These are phyloP conservation scores for Ustilago loliicola DNA, from an alignment of 1,284 basidiomycete species.

Conservation along the genomic window DNA sequence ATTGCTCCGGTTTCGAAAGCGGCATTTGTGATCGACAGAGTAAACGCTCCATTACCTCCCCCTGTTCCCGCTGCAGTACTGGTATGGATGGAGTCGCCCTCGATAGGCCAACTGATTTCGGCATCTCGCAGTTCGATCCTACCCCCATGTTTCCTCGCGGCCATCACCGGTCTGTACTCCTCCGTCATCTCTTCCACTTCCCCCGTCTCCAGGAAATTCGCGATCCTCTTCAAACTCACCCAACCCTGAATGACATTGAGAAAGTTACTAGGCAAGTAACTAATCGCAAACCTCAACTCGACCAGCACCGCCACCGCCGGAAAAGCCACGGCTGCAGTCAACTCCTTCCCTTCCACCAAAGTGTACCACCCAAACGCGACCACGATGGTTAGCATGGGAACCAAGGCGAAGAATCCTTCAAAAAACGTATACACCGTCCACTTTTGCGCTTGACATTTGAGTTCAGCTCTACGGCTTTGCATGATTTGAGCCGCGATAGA, in stretches of 20 bases:
- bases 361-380: constrained; percentile 47
- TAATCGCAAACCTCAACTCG: constrained; percentile 45
- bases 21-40: constrained; percentile 31
- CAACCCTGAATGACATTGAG: constrained; percentile 74
- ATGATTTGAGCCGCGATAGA: constrained; percentile 37
- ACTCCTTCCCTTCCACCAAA: constrained; percentile 33
- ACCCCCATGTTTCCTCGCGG: not conserved
- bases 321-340: constrained; percentile 46
- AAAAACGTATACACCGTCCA: constrained; percentile 41
- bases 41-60: constrained; percentile 4
- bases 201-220: constrained; percentile 77
- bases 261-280: constrained; percentile 41
- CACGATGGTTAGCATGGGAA: constrained; percentile 46
- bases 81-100: not conserved
- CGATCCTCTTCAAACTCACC: constrained; percentile 83
- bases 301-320: constrained; percentile 45
- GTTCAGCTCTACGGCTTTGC: constrained; percentile 23
- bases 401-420: constrained; percentile 36
- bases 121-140: constrained; percentile 19
- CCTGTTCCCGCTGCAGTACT: not conserved
- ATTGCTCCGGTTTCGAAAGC: constrained; percentile 23
- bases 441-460: constrained; percentile 36
- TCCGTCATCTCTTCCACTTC: constrained; percentile 77
- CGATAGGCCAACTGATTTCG: constrained; percentile 33
- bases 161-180: not conserved